Evolutionary conservation across 2,329 filamentous ascomycete species (phyloP).

Genomic region (Calonectria henricotiae): DNA sequence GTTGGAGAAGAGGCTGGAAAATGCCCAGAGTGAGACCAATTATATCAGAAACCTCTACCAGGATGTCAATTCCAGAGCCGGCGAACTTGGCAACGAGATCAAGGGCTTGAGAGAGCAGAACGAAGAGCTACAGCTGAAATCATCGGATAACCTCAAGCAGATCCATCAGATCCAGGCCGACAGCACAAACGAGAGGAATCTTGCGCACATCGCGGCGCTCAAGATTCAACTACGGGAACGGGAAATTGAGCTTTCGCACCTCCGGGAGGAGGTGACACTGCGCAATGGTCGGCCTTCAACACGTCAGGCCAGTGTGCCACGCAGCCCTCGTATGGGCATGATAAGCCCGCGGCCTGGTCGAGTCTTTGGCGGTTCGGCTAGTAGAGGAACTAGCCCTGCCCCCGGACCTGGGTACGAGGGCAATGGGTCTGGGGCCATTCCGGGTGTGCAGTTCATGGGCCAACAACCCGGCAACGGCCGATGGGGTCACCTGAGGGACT

Average conservation of each 20-base stretch:
- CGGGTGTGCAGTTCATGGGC: conserved; percentile 61
- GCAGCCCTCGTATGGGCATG: conserved; percentile 70
- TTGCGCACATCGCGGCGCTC: conserved; percentile 62
- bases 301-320: conserved; percentile 71
- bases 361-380: conserved; percentile 59
- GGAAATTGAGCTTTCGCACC: conserved; percentile 67
- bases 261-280: conserved; percentile 66
- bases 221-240: conserved; percentile 65
- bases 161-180: conserved; percentile 66
- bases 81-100: conserved; percentile 65
- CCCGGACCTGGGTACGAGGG: conserved; percentile 56
- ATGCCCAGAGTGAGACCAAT: conserved; percentile 67
- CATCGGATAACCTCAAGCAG: conserved; percentile 63
- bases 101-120: conserved; percentile 62
- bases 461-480: conserved; percentile 60
- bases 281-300: conserved; percentile 71
- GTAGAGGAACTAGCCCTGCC: conserved; percentile 69
- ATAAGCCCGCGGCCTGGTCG: conserved; percentile 66
- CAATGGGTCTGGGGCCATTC: conserved; percentile 47
- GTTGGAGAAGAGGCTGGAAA: conserved; percentile 61
- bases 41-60: conserved; percentile 75
- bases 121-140: conserved; percentile 61
- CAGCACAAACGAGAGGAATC: conserved; percentile 56
- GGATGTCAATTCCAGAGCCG: conserved; percentile 67
- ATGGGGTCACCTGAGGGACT: conserved; percentile 65